These are phyloP conservation scores for Ceriops zippeliana DNA, from an alignment of 345 rosid genomes.

Conservation along the genomic window DNA sequence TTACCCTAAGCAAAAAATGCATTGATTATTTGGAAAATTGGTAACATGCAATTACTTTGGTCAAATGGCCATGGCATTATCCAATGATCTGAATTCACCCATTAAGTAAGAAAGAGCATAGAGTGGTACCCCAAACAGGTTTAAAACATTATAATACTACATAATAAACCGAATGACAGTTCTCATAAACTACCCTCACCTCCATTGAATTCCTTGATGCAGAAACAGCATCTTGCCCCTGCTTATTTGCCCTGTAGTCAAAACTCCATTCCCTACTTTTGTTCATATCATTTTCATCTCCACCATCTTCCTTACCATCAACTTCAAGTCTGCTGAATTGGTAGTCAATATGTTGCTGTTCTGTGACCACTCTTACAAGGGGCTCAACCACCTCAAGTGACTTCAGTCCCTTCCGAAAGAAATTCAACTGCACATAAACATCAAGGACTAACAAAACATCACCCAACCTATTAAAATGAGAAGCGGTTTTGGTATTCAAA, in stretches of 20 bases:
- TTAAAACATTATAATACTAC: not conserved
- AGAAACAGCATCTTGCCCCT: conserved; percentile 44
- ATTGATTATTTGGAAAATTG: too few species aligned
- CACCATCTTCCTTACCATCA: conserved; percentile 54
- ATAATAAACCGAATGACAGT: not conserved
- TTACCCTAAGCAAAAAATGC: too few species aligned
- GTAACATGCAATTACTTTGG: too few species aligned
- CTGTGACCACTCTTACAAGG: conserved; percentile 57
- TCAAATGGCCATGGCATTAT: too few species aligned
- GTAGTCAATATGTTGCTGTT: conserved; percentile 82
- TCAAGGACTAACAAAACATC: conserved; percentile 14
- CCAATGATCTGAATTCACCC: too few species aligned
- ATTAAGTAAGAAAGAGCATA: not conserved
- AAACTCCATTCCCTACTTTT: conserved; percentile 76
- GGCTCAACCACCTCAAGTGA: conserved; percentile 80
- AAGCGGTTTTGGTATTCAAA: conserved; percentile 7
- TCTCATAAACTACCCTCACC: conserved; percentile 37
- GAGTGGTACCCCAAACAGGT: not conserved
- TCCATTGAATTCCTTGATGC: conserved; percentile 57
- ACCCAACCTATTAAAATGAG: conserved; percentile 5
- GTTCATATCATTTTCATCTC: conserved; percentile 35
- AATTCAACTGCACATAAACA: conserved; percentile 58
- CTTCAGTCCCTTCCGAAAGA: conserved; percentile 75
- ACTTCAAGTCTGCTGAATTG: conserved; percentile 65
- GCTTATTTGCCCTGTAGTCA: conserved; percentile 58